Base-by-base conservation (phyloP, 2,329 filamentous ascomycete species). In the Penicillium freii region DNA sequence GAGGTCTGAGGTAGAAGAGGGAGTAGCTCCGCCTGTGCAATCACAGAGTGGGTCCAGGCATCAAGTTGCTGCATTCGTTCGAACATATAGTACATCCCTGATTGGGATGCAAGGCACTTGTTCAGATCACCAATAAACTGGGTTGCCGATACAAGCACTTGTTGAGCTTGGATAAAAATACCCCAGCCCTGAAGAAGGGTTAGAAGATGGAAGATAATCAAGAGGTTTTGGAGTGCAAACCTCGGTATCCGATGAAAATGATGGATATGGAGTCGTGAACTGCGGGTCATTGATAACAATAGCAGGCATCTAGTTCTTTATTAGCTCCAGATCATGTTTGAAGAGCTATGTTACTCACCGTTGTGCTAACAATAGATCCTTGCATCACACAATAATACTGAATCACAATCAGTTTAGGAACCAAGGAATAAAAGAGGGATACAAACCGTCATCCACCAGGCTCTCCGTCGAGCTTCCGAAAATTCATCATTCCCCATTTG, bases 381-480 rank as follows among this genome's bases (percentile, higher is more conserved):
- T 79, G 77, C 25, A 77, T 70, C 39, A 77, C 72, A 58, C 73
- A 76, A 58, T 78, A 77, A 57, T 77, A 79, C 75, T 78, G 60
- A 15, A 29, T 21, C 17, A 39, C 4, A 5, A 38, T 57, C 25
- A 58, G 56, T 23, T 27, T 19, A 44, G 7, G 34, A 33, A 19
- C 7, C 15, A 31, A 15, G 43, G 5, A n/a, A 27, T 23, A 25
- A 27, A 50, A 48, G 5, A 53, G 40, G 19, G 7, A 6, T 36
- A 36, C 69, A 54, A 69, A 78, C 77, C 59, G 75, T 78, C 77
- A 79, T 79, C 77, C 77, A 79, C 77, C 77, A 79, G 40, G 76
- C 75, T 66, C 77, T 70, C 43, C 76, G 68, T 52, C 68, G 72
- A 42, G 75, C 76, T 61, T 79, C 77, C 6, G 73, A 63, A 49